Percentiles rank a stretch among this genome's conserved stretches.
phyloP scores from a whole-genome alignment of 805 yeast genomes.

The Saccharomycopsis olivae region DNA sequence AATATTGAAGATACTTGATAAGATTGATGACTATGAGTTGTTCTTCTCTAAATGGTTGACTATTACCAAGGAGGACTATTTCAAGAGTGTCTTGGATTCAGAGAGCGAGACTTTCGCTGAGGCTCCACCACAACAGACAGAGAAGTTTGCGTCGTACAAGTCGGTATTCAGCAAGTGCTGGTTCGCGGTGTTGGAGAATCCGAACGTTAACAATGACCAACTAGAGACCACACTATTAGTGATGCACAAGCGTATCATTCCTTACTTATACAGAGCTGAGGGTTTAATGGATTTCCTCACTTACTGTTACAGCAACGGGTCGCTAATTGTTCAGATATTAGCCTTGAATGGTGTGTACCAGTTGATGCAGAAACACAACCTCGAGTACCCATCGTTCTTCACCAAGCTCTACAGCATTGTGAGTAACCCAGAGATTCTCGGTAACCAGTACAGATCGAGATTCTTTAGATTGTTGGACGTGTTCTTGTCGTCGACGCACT shows the following conservation, averaged over 20 bases:
- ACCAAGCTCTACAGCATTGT: conserved; percentile 70
- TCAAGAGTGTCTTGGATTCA: conserved; percentile 19
- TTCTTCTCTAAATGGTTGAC: conserved; percentile 30
- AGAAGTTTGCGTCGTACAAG: conserved; percentile 39
- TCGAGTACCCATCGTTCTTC: conserved; percentile 89
- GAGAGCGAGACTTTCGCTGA: conserved; percentile 29
- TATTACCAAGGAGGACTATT: conserved; percentile 26
- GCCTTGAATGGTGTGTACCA: conserved; percentile 84
- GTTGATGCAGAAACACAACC: conserved; percentile 67
- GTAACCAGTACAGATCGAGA: conserved; percentile 72
- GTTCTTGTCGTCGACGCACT: conserved; percentile 78
- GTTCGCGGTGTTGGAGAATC: conserved; percentile 43
- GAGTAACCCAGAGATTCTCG: conserved; percentile 56
- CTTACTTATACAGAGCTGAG: conserved; percentile 70
- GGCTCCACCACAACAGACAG: conserved; percentile 37
- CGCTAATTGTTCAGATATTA: conserved; percentile 48
- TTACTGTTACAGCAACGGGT: conserved; percentile 38
- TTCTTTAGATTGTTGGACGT: conserved; percentile 80
- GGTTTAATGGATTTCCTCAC: conserved; percentile 88
- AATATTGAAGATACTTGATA: conserved; percentile 18
- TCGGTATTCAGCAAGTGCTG: conserved; percentile 62
- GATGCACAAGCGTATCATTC: conserved; percentile 77
- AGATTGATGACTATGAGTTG: not conserved
- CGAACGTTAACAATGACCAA: conserved; percentile 38
- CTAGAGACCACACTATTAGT: conserved; percentile 60